Percentiles rank a stretch among this genome's conserved stretches.
phyloP scores from a whole-genome alignment of 495 filamentous ascomycete species.

The Staphylotrichum longicolle region DNA sequence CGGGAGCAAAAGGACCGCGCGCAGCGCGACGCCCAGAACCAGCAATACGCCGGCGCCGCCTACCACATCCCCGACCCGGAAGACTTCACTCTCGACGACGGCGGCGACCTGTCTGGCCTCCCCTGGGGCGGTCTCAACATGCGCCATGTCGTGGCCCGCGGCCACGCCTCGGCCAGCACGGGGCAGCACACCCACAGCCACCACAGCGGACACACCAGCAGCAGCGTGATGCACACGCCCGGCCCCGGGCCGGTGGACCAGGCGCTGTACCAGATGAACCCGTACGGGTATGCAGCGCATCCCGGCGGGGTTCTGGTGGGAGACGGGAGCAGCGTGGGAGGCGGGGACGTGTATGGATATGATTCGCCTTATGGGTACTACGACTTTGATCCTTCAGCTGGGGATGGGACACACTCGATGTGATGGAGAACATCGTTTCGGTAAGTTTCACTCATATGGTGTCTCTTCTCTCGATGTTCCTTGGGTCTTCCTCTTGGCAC shows the following conservation, averaged over 20 bases:
- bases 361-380: constrained; percentile 18
- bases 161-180: constrained; percentile 47
- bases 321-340: neutral
- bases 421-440: neutral
- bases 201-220: constrained; percentile 12
- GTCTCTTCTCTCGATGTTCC: neutral
- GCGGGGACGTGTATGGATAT: neutral
- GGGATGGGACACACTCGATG: constrained; percentile 7
- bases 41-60: constrained; percentile 51
- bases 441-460: neutral
- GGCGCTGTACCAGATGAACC: constrained; percentile 14
- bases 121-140: constrained; percentile 64
- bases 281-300: constrained; percentile 15
- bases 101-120: constrained; percentile 54
- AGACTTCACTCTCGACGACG: constrained; percentile 44
- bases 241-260: constrained; percentile 8
- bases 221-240: constrained; percentile 4
- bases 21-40: constrained; percentile 56
- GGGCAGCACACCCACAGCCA: constrained; percentile 15
- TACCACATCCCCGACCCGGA: constrained; percentile 55
- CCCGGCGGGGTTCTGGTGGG: neutral
- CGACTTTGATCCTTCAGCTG: constrained; percentile 11
- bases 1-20: constrained; percentile 57
- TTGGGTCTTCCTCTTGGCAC: constrained; percentile 1
- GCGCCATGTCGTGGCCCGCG: constrained; percentile 52